Base-by-base conservation (phyloP, 1,139 yeast species). In the Kodamaea sp. region DNA sequence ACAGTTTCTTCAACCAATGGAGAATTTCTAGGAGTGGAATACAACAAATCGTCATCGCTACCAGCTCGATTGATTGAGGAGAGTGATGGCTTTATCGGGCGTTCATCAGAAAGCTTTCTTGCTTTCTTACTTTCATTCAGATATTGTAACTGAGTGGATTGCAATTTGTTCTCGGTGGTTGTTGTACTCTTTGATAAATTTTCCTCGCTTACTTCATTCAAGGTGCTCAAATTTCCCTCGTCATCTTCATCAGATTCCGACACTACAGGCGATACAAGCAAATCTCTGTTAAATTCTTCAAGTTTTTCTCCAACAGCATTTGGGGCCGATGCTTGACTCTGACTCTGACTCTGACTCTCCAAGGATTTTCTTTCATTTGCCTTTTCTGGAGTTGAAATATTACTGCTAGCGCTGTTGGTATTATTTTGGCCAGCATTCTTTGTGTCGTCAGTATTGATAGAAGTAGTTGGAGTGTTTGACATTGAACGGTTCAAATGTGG, bases 391-490 rank as follows among this genome's bases (percentile, higher is more conserved):
- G 32, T 19, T 4, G 35, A 12, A 7, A 27, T 25, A 26, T 23
- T 26, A 15, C 39, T 29, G n/a, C n/a, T n/a, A 11, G 7, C 5
- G 11, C 11, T 26, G 7, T 11, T 26, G 20, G n/a, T 8, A 7
- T n/a, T 20, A 11, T 24, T 24, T 12, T 19, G 28, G 7, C 12
- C 20, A 12, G 14, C 14, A 21, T 28, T 24, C 11, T 31, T 33
- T 11, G 28, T 30, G 13, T 50, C 55, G 5, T 47, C 54, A 7
- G 48, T 45, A 29, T 54, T 55, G 15, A 66, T 61, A 2, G 69
- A 62, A 2, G 71, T 64, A 23, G 62, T 63, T 1, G 73, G 71
- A 4, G 72, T 66, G 28, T 61, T 64, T 1, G 67, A 55, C 26
- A 54, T 43, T 9, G 62, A 55, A 22, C 66, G 48, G 37, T 52